Evolutionary conservation across 306 rosid species (phyloP), one percentile per base, ranked within the genome.

Genomic region (Datisca glomerata): DNA sequence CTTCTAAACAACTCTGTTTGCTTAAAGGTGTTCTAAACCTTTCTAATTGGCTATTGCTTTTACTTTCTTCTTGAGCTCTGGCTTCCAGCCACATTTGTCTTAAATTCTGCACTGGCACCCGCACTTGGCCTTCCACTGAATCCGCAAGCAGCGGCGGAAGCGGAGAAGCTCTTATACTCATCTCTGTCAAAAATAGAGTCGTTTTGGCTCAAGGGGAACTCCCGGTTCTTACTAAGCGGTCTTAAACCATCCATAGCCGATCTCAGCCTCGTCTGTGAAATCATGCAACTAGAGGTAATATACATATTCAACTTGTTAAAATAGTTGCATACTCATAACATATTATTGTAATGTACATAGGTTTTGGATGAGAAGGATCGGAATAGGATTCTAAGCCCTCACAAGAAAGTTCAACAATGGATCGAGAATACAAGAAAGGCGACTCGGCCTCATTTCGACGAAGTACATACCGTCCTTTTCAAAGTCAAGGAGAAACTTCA

Each of bases 341-440:
- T n/a, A n/a, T n/a, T n/a, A n/a, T n/a, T n/a, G n/a, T n/a, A n/a
- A 14, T 54, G 12, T 35, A 16, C 69, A 47, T 67, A 89, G 95
- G 57, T 84, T 57, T 49, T 89, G 49, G 84, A 75, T 27, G 84
- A 72, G 71, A 57, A 75, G 54, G 86, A 69, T 47, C 66, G 56
- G 2, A 64, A 28, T 52, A 74, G 83, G 27, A 60, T 87, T 31
- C 79, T 89, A 24, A 84, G 79, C 14, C 98, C 93, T 0, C 75
- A 80, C 75, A 69, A 61, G 75, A 77, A 75, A 70, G 86, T 89
- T 60, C 72, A 65, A 65, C 69, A 56, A 63, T 89, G 95, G 95
- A 66, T 84, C 25, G 91, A 78, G 70, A 67, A 70, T 68, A 80
- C 80, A 18, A 83, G 43, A 70, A 63, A 35, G 56, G 93, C 93